phyloP scores from a whole-genome alignment of 1,139 yeast genomes.

The Taphrina populina region DNA sequence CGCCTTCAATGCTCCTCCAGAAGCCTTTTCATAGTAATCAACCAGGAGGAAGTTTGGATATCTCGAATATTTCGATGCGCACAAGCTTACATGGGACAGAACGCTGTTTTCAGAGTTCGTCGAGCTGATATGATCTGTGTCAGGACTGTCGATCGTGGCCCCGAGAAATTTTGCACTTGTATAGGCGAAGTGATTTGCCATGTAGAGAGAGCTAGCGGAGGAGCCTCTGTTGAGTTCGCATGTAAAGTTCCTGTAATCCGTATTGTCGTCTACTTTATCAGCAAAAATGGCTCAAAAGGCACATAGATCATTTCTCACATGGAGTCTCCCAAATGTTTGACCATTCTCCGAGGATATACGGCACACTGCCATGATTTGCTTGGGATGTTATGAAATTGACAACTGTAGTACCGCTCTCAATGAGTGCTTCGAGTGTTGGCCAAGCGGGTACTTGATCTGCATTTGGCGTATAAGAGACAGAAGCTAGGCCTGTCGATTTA shows the following conservation, averaged over 20 bases:
- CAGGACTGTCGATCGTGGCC: conserved; percentile 23
- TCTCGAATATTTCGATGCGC: conserved; percentile 6
- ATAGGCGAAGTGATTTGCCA: conserved; percentile 32
- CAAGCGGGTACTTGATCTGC: conserved; percentile 16
- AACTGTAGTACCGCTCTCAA: conserved; percentile 22
- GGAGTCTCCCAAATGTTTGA: conserved; percentile 28
- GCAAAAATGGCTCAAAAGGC: not conserved
- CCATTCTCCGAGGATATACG: conserved; percentile 28
- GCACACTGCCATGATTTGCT: conserved; percentile 4
- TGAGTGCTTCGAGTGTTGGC: conserved; percentile 21
- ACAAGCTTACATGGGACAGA: conserved; percentile 11
- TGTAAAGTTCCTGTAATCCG: conserved; percentile 14
- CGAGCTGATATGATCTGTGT: conserved; percentile 13
- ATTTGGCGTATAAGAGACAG: conserved; percentile 17
- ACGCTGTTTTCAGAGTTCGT: conserved; percentile 15
- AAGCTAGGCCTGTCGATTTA: conserved; percentile 9
- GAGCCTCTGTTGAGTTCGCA: conserved; percentile 29
- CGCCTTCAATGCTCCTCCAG: conserved; percentile 26
- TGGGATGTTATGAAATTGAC: conserved; percentile 26
- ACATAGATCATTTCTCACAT: not conserved
- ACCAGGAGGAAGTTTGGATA: conserved; percentile 29
- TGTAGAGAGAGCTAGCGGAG: conserved; percentile 9
- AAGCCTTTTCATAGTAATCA: conserved; percentile 18
- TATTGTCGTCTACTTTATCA: conserved; percentile 4
- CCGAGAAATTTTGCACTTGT: conserved; percentile 8